These are phyloP conservation scores for Talaromyces funiculosus DNA, from an alignment of 2,329 filamentous ascomycete genomes.

Conservation along the genomic window DNA sequence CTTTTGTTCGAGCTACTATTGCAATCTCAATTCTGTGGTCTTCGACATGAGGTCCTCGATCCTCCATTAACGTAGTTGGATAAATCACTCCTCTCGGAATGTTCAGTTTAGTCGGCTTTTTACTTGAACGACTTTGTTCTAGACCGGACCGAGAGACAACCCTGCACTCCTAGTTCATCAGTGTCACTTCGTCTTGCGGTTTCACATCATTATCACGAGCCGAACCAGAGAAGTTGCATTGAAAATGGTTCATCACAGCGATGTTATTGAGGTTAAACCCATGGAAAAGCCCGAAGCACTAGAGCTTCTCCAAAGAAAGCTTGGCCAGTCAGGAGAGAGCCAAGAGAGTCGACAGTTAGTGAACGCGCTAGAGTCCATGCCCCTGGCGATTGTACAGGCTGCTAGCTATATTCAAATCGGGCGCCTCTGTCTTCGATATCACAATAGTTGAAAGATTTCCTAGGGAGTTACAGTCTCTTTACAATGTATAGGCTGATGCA, in stretches of 20 bases:
- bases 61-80: no score
- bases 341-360: background rate
- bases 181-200: no score
- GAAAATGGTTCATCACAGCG: background rate
- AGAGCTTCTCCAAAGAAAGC: constrained; percentile 23
- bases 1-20: no score
- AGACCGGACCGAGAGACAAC: no score
- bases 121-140: no score
- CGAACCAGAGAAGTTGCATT: constrained; percentile 13
- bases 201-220: no score
- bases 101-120: no score
- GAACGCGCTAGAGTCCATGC: background rate
- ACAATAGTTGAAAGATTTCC: constrained; percentile 23
- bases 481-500: constrained; percentile 27
- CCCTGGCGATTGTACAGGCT: constrained; percentile 16
- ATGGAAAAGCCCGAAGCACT: constrained; percentile 20
- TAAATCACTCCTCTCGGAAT: no score
- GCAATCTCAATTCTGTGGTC: no score
- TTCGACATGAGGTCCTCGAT: no score
- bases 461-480: constrained; percentile 12
- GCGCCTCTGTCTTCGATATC: background rate
- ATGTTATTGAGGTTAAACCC: constrained; percentile 15
- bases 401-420: constrained; percentile 23
- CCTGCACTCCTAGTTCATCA: no score
- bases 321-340: constrained; percentile 1